Evolutionary conservation across 1,139 yeast genomes (phyloP).

Genomic region (Blastobotrys arbuscula): DNA sequence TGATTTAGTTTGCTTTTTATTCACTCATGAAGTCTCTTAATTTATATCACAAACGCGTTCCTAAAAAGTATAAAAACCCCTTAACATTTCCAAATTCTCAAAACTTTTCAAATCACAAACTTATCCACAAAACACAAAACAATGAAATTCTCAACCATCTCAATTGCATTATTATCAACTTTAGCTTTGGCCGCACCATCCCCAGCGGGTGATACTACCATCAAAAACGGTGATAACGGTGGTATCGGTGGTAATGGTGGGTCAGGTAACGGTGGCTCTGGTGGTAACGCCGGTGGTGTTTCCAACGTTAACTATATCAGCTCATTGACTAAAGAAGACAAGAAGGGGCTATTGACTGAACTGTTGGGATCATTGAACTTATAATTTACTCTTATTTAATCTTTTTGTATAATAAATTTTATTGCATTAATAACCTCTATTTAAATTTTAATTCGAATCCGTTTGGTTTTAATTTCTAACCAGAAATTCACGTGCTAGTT

Average conservation of each 20-base stretch:
- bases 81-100: background rate
- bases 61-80: no score
- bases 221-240: constrained; percentile 4
- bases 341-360: background rate
- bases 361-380: background rate
- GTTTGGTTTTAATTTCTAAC: no score
- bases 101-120: background rate
- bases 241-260: constrained; percentile 5
- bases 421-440: background rate
- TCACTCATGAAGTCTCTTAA: no score
- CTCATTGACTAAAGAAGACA: background rate
- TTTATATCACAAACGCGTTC: no score
- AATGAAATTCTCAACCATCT: background rate
- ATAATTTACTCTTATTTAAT: background rate
- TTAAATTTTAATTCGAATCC: no score
- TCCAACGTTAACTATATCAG: background rate
- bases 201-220: background rate
- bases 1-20: no score
- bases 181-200: background rate
- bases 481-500: no score
- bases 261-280: background rate
- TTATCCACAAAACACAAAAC: background rate
- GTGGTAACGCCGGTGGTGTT: constrained; percentile 3
- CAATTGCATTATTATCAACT: background rate
- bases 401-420: background rate